Conservation (phyloP, 805 yeast species). For the Candida insectalens region DNA sequence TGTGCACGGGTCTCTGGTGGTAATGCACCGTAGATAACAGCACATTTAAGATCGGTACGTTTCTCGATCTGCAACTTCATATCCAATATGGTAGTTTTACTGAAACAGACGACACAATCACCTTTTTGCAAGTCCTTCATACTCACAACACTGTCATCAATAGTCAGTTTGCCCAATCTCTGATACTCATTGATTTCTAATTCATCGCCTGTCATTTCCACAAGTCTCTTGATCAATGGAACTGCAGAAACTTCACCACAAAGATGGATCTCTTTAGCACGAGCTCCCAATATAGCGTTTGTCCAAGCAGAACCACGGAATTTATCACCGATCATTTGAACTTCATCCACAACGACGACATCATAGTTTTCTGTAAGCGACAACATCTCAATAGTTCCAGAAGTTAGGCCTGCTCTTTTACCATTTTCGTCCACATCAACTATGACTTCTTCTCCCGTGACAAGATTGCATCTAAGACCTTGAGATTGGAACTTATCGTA, state of each 20-base stretch:
- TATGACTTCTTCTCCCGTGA: slow-evolving; percentile 94
- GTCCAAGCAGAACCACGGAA: slow-evolving; percentile 93
- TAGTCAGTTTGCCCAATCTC: slow-evolving; percentile 62
- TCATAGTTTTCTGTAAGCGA: slow-evolving; percentile 63
- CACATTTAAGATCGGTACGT: slow-evolving; percentile 56
- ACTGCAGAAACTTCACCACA: slow-evolving; percentile 91
- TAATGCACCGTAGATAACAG: slow-evolving; percentile 87
- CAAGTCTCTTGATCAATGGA: slow-evolving; percentile 51
- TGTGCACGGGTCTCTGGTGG: slow-evolving; percentile 91
- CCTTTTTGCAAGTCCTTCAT: slow-evolving; percentile 46
- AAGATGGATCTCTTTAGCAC: slow-evolving; percentile 76
- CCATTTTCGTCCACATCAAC: slow-evolving; percentile 63
- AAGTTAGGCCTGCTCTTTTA: slow-evolving; percentile 60
- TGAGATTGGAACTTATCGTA: slow-evolving; percentile 68
- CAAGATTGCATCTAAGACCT: slow-evolving; percentile 65
- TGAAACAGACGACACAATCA: slow-evolving; percentile 85
- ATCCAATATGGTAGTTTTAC: slow-evolving; percentile 62
- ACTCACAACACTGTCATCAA: slow-evolving; percentile 33
- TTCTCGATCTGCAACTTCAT: slow-evolving; percentile 62
- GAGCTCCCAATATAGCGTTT: slow-evolving; percentile 75
- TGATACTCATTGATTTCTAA: slow-evolving; percentile 61
- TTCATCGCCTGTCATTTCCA: slow-evolving; percentile 68
- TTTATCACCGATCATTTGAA: slow-evolving; percentile 83
- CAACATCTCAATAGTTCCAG: slow-evolving; percentile 93
- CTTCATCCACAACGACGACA: slow-evolving; percentile 88